These are phyloP conservation scores for Polyporus arcularius DNA, from an alignment of 768 basidiomycete species.

Conservation along the genomic window DNA sequence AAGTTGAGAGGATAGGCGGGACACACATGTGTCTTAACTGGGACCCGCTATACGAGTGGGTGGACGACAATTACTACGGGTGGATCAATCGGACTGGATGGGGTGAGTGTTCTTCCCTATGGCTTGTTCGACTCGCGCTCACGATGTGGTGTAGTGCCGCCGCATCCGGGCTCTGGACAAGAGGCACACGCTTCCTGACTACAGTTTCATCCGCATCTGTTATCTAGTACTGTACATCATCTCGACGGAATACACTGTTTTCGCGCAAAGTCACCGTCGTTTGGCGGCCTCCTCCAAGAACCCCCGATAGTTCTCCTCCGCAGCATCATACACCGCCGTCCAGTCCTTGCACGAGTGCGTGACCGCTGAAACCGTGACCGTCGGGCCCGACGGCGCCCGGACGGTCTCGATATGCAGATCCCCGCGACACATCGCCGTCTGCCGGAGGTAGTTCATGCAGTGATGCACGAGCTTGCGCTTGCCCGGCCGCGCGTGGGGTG, in stretches of 20 bases:
- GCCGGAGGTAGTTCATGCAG: slow-evolving; percentile 40
- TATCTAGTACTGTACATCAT: not conserved
- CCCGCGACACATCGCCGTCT: slow-evolving; percentile 32
- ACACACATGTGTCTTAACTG: slow-evolving; percentile 9
- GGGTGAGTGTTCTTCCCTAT: not conserved
- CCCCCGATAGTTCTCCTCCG: slow-evolving; percentile 24
- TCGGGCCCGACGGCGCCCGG: slow-evolving; percentile 2
- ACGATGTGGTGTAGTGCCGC: not conserved
- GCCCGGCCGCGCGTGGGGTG: not conserved
- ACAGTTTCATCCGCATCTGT: not conserved
- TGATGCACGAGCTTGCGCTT: slow-evolving; percentile 21
- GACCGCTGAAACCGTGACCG: slow-evolving; percentile 18
- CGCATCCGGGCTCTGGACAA: not conserved
- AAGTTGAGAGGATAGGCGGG: slow-evolving; percentile 20
- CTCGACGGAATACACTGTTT: not conserved
- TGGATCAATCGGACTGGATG: slow-evolving; percentile 6
- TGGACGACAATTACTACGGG: slow-evolving; percentile 3
- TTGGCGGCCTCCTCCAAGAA: slow-evolving; percentile 4
- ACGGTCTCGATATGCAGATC: slow-evolving; percentile 32
- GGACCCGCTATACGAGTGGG: not conserved
- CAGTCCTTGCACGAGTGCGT: slow-evolving; percentile 31
- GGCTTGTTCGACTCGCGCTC: not conserved
- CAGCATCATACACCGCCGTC: slow-evolving; percentile 29
- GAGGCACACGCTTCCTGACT: not conserved
- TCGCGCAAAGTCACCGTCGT: not conserved